phyloP scores from a whole-genome alignment of 2,329 filamentous ascomycete species.

The Aureobasidium uvarum region DNA sequence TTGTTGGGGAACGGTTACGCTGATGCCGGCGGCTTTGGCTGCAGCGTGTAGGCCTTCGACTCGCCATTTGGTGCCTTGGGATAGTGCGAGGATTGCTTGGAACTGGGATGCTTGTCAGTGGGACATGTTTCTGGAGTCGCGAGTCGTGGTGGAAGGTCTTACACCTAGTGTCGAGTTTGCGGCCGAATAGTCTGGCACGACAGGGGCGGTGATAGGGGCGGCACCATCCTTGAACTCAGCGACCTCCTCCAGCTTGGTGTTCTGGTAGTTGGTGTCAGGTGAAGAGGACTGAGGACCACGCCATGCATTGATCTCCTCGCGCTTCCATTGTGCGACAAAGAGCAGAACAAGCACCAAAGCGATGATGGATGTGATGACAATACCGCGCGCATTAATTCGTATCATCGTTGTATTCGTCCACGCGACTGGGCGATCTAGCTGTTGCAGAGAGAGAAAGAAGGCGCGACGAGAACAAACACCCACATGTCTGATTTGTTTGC shows the following conservation, averaged over 20 bases:
- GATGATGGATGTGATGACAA: background rate
- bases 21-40: constrained; percentile 38
- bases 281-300: background rate
- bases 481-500: background rate
- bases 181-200: constrained; percentile 17
- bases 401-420: background rate
- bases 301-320: constrained; percentile 3
- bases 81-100: constrained; percentile 37
- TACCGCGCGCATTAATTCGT: constrained; percentile 15
- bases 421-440: background rate
- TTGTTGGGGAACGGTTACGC: constrained; percentile 40
- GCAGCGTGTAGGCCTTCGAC: constrained; percentile 41
- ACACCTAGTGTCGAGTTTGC: constrained; percentile 25
- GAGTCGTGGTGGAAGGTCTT: background rate
- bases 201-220: background rate
- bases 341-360: constrained; percentile 5
- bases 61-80: constrained; percentile 40
- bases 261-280: background rate
- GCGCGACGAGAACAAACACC: background rate
- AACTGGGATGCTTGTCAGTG: constrained; percentile 15
- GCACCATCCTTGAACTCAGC: background rate
- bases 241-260: background rate
- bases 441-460: background rate
- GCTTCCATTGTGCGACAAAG: constrained; percentile 19
- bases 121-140: background rate